Conservation (phyloP, 805 yeast genomes). For the Barnettozyma botsteinii region DNA sequence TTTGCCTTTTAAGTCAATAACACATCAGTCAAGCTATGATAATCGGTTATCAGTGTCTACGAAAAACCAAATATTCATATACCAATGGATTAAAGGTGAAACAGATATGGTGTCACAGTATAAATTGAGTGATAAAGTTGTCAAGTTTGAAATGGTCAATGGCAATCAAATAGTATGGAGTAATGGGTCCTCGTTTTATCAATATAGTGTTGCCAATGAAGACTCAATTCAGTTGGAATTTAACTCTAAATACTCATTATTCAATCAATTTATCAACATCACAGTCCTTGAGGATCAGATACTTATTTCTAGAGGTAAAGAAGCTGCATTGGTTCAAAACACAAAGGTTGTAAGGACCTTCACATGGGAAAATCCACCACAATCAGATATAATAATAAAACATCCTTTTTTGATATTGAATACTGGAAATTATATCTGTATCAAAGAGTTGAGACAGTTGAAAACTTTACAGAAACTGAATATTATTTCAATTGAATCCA, state of each 20-base stretch:
- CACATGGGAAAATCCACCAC: conserved; percentile 11
- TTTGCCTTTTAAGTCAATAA: conserved; percentile 5
- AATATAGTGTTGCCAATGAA: background rate
- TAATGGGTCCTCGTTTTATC: conserved; percentile 4
- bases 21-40: background rate
- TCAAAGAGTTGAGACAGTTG: conserved; percentile 34
- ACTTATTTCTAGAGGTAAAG: conserved; percentile 8
- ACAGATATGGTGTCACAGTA: conserved; percentile 24
- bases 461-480: conserved; percentile 30
- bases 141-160: conserved; percentile 17
- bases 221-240: conserved; percentile 1
- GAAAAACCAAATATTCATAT: conserved; percentile 12
- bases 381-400: background rate
- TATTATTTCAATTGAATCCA: conserved; percentile 11
- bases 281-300: background rate
- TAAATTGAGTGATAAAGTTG: conserved; percentile 25
- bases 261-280: conserved; percentile 1
- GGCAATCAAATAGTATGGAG: conserved; percentile 5
- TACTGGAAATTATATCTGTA: conserved; percentile 27
- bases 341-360: background rate
- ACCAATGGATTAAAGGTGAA: conserved; percentile 17
- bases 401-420: conserved; percentile 9
- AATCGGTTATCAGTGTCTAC: conserved; percentile 14
- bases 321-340: background rate
- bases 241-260: conserved; percentile 3